A percentile compares a stretch with the other conserved stretches of the same genome.
phyloP scores from a whole-genome alignment of 1,139 yeast genomes.

The Yamadazyma oceani region DNA sequence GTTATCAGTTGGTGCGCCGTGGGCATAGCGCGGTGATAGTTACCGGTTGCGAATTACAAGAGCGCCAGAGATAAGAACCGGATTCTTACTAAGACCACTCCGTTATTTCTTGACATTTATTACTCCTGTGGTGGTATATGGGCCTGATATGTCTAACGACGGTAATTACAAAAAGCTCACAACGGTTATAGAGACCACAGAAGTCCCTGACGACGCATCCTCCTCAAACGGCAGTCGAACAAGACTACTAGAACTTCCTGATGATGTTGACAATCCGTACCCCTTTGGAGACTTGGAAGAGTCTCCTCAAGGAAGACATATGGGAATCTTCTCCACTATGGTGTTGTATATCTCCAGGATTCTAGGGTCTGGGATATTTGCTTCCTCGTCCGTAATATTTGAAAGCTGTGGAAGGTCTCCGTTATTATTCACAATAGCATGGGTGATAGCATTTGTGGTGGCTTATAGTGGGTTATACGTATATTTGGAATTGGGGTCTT shows the following conservation, averaged over 20 bases:
- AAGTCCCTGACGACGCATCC: no score
- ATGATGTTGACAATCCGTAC: slow-evolving; percentile 11
- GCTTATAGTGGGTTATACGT: slow-evolving; percentile 68
- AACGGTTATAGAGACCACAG: background rate
- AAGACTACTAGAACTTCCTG: no score
- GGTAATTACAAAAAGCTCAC: background rate
- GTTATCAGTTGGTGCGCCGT: no score
- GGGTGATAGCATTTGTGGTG: slow-evolving; percentile 60
- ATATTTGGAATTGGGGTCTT: slow-evolving; percentile 66
- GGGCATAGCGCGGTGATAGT: no score
- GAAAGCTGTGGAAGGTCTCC: slow-evolving; percentile 70
- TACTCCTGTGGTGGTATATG: no score
- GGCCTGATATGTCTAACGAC: no score
- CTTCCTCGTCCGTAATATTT: slow-evolving; percentile 66
- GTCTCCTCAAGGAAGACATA: slow-evolving; percentile 72
- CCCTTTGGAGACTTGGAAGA: slow-evolving; percentile 40
- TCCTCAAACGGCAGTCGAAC: no score
- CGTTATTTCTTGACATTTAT: no score
- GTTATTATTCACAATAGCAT: slow-evolving; percentile 54
- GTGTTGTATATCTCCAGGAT: slow-evolving; percentile 65
- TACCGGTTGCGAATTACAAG: no score
- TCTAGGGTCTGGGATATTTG: slow-evolving; percentile 77
- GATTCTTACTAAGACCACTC: no score
- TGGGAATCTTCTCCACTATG: slow-evolving; percentile 66
- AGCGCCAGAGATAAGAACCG: no score